phyloP scores from a whole-genome alignment of 352 stramenopile genomes.

The Pythium periplocum region DNA sequence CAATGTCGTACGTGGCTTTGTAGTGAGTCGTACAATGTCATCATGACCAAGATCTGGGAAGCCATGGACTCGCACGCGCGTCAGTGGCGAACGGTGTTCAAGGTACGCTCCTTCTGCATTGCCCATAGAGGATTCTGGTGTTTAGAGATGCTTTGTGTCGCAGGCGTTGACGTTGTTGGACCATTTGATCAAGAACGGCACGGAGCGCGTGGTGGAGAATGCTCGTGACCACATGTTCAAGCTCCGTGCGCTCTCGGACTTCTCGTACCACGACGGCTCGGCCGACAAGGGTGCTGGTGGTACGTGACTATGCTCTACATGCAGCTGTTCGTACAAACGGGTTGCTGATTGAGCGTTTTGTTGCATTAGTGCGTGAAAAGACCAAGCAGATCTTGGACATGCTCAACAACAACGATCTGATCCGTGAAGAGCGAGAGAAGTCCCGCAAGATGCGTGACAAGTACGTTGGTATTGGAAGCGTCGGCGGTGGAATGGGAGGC shows the following conservation, averaged over 20 bases:
- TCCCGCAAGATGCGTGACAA: constrained; percentile 81
- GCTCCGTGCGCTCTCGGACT: constrained; percentile 80
- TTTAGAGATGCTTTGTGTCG: no score
- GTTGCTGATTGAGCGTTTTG: background rate
- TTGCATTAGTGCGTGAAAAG: constrained; percentile 75
- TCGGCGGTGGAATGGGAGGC: constrained; percentile 23
- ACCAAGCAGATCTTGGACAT: constrained; percentile 85
- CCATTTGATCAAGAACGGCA: constrained; percentile 98
- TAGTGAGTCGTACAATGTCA: constrained; percentile 84
- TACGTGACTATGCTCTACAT: constrained; percentile 13
- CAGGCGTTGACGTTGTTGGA: constrained; percentile 91
- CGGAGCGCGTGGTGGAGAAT: constrained; percentile 97
- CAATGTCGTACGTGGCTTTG: background rate
- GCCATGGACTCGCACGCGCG: constrained; percentile 82
- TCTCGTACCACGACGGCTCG: constrained; percentile 86
- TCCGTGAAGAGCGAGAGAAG: constrained; percentile 85
- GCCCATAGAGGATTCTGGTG: no score
- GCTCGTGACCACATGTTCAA: constrained; percentile 93
- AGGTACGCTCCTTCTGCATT: constrained; percentile 34
- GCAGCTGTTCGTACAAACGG: no score
- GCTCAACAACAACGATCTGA: constrained; percentile 86
- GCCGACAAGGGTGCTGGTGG: constrained; percentile 82
- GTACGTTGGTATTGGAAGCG: constrained; percentile 82
- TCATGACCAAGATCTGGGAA: constrained; percentile 96
- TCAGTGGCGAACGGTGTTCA: constrained; percentile 97